Evolutionary conservation across 306 rosid genomes (phyloP).

Genomic region (Acacia crassicarpa): DNA sequence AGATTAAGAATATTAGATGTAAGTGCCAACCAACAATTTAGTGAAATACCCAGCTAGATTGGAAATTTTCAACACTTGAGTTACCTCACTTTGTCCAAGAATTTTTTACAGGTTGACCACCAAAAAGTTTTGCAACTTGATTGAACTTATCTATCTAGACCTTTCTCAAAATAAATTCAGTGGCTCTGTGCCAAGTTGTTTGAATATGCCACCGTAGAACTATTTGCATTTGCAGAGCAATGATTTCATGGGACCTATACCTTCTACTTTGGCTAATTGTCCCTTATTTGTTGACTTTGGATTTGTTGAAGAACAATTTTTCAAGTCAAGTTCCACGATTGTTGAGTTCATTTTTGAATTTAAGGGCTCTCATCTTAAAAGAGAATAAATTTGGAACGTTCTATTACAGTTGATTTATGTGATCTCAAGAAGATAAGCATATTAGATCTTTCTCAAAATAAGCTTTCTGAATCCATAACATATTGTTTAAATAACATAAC

Average conservation of each 20-base stretch:
- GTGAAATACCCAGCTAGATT: background rate
- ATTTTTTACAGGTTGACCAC: too few species aligned
- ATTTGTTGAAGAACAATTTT: constrained; percentile 3
- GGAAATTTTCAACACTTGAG: background rate
- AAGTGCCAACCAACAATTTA: background rate
- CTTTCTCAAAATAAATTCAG: too few species aligned
- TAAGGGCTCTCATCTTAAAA: background rate
- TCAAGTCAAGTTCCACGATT: constrained; percentile 9
- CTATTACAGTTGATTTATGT: background rate
- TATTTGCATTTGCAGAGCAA: too few species aligned
- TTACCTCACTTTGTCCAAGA: too few species aligned
- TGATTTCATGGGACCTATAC: too few species aligned
- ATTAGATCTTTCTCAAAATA: constrained; percentile 23
- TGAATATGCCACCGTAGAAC: too few species aligned
- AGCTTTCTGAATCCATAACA: background rate
- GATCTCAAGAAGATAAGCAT: background rate
- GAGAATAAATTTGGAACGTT: constrained; percentile 18
- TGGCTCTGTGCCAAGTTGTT: too few species aligned
- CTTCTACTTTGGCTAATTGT: background rate
- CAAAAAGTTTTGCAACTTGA: too few species aligned
- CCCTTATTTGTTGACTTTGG: background rate
- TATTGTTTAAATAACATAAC: background rate
- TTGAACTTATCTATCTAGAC: too few species aligned
- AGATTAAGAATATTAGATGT: constrained; percentile 17
- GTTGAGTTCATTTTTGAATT: background rate